Conservation (phyloP, 202 grass and related monocot genomes). For the Panicum virgatum region DNA sequence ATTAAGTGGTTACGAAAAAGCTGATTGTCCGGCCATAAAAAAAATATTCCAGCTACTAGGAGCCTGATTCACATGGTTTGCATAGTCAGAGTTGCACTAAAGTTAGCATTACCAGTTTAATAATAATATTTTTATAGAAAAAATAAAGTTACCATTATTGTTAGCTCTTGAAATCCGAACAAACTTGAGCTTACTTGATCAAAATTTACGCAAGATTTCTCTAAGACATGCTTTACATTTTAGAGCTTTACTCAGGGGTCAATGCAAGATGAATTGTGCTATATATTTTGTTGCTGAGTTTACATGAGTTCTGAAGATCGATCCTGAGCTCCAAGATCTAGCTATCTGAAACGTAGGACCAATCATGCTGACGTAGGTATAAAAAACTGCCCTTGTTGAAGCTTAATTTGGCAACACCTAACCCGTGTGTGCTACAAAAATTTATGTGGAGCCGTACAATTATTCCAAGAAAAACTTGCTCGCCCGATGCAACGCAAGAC, state of each 20-base stretch:
- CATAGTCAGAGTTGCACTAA: background rate
- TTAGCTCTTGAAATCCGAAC: background rate
- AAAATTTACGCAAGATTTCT: background rate
- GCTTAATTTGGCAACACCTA: background rate
- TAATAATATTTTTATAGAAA: background rate
- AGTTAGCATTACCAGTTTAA: no score
- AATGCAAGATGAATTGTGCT: background rate
- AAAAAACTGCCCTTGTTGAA: background rate
- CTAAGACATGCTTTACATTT: background rate
- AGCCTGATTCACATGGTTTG: background rate
- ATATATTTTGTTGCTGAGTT: background rate
- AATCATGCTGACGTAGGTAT: background rate
- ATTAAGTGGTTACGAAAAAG: background rate
- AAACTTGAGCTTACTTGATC: background rate
- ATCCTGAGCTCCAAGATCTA: background rate
- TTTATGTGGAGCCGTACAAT: constrained; percentile 8
- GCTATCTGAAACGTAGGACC: background rate
- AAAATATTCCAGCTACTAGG: background rate
- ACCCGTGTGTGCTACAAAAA: background rate
- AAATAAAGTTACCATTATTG: background rate
- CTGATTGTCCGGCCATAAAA: background rate
- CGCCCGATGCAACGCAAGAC: background rate
- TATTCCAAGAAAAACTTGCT: constrained; percentile 28
- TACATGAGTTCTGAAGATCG: background rate
- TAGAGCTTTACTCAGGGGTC: background rate